Base-by-base conservation (phyloP, 345 rosid species). In the Boechera retrofracta region DNA sequence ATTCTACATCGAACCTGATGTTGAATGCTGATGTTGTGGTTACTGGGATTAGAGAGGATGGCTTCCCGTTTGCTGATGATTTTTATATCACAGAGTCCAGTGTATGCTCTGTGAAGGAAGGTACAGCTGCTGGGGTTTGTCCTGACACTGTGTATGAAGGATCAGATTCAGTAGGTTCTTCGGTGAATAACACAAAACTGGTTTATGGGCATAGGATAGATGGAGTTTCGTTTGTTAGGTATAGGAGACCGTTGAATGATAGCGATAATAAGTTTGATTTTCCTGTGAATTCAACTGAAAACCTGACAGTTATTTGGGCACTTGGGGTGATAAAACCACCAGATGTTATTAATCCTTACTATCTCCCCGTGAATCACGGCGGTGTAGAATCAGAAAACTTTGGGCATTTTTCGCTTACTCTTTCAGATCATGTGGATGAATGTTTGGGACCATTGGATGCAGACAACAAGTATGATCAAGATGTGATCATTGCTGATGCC, bases 171-270 rank as follows among this genome's bases (percentile, higher is more conserved):
- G 71, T 71, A 68, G 91, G 86, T n/a, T 61, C 75, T 54, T 78
- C 86, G 15, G 88, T 88, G 78, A 95, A 91, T 73, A 88, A 89
- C 51, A 90, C 94, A 2, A 70, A 70, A 71, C 72, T 88, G 83
- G 64, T 91, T 76, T 92, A 92, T 82, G 99, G 99, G 67, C 99
- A 92, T 76, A 85, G 97, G 71, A 95, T 77, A 82, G 99, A 92
- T 77, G 97, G 99, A 48, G 94, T 91, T 66, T 90, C 99, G 1
- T 95, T 95, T 79, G 77, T 95, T 78, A 86, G 96, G 85, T 95
- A 85, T 72, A 81, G 80, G 77, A 87, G 89, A 78, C 88, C 87
- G 3, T 71, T 95, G 83, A 81, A 83, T 49, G 82, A 85, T 3
- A 75, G 67, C 28, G 96, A 92, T 78, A 84, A 84, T 47, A 89